Evolutionary conservation across 768 basidiomycete genomes (phyloP), one percentile per base, ranked within the genome.

Genomic region (Rhodotorula kratochvilovae): DNA sequence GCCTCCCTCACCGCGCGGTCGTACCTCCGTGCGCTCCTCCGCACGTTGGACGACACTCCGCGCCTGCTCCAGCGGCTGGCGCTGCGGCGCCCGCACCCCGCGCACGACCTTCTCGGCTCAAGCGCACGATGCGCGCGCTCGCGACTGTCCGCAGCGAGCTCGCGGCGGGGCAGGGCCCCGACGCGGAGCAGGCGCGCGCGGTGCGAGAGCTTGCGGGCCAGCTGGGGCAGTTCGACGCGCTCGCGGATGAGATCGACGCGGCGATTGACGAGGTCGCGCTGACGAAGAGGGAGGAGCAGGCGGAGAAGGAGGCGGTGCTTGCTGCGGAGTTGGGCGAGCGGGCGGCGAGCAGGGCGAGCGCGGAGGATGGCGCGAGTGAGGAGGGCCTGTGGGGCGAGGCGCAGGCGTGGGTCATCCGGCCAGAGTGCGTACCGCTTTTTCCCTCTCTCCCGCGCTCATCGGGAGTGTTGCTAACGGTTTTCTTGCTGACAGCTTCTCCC

Each of bases 61-160:
- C 88, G 92, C 21, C 85, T 91, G 56, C 85, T 90, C 25, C 92
- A 94, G 76, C 86, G 85, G 70, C 89, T 93, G 75, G 79, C 88
- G 5, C 83, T 90, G 21, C 85, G 88, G 3, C 85, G 87, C 65
- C 90, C 89, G 36, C 86, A 86, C 66, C 79, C 85, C 29, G 83
- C 79, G 0, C 46, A 55, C 60, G 92, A 92, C 76, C 83, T 94
- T 36, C 79, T 86, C 19, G 82, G 86, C 84, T 94, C 51, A 85
- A 85, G 71, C 81, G 82, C 31, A 87, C 89, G 10, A 86, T 91
- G 66, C 81, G 81, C 8, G 80, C 83, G 25, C 91, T 90, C 89
- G 72, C 81, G 16, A 77, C 63, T 81, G 81, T 90, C 35, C 77
- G 81, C 57, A 80, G 86, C 46, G 90, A 92, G 80, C 39, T 57